Conservation (phyloP, 2,329 filamentous ascomycete genomes). For the Ceratocystiopsis sp. region DNA sequence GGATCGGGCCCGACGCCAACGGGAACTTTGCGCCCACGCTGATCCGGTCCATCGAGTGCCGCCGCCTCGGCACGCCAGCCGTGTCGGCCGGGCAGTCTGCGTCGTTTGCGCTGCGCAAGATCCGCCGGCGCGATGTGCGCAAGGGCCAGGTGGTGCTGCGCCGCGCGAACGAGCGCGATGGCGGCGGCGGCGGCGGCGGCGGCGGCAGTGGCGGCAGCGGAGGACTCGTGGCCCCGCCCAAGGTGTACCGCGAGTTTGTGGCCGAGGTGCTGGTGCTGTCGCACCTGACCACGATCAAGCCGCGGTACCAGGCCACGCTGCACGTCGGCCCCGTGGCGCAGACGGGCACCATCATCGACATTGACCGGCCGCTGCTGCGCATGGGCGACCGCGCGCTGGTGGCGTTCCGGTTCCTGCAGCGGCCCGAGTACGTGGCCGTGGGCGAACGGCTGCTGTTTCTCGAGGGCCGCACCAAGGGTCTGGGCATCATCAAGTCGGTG, state of each 20-base stretch:
- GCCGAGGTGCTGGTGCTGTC: conserved; percentile 86
- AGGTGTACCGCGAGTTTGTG: conserved; percentile 59
- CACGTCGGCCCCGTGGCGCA: conserved; percentile 91
- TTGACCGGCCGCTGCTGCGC: conserved; percentile 87
- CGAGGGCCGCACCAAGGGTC: conserved; percentile 84
- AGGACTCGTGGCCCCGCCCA: conserved; percentile 25
- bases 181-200: not conserved
- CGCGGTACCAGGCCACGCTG: conserved; percentile 93
- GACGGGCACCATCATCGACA: conserved; percentile 93
- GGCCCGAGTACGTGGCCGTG: conserved; percentile 78
- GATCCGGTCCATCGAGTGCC: conserved; percentile 85
- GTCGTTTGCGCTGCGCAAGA: conserved; percentile 74
- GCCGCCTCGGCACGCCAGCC: conserved; percentile 74
- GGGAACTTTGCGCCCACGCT: conserved; percentile 79
- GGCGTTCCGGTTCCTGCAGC: conserved; percentile 85
- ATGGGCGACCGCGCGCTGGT: conserved; percentile 90
- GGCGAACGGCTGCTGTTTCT: conserved; percentile 86
- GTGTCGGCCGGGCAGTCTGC: conserved; percentile 86
- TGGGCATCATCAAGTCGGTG: conserved; percentile 84
- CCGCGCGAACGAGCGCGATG: conserved; percentile 49
- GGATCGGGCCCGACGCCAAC: conserved; percentile 78
- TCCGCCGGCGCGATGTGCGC: conserved; percentile 78
- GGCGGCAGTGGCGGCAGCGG: conserved; percentile 6
- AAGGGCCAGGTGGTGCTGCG: conserved; percentile 97
- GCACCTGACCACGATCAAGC: conserved; percentile 93